Evolutionary conservation across 23 red algal species (phyloP), one percentile per base, ranked within the genome.

Genomic region (Gracilaria gracilis): DNA sequence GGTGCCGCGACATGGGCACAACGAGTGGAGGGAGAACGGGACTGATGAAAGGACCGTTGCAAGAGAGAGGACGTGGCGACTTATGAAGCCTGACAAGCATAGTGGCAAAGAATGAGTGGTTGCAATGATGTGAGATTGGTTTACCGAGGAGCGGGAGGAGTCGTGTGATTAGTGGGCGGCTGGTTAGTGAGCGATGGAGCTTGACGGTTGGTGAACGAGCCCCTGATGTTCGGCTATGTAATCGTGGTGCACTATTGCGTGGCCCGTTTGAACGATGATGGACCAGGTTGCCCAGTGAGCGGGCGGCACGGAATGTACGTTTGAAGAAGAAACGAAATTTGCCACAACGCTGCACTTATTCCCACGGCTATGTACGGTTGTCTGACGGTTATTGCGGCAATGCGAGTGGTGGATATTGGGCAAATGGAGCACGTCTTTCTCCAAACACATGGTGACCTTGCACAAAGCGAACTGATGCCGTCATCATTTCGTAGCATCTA

Each of bases 401-500:
- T 37, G 27, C 9, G 1, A 69, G 13, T 17, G 16, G 37, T 37
- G 32, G 4, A 55, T 2, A 20, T 1, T 19, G 29, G 9, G 31
- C 33, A 32, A 58, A 33, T 27, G 1, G 24, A 65, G 61, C n/a
- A 9, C 9, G 25, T 33, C 25, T 14, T 34, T 1, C 31, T 13
- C 11, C 0, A 69, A 17, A 20, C 16, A 1, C 9, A 4, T 9
- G 33, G 13, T 19, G 64, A 14, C 4, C 20, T 24, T 1, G 32
- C 37, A 34, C 4, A 32, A 34, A 69, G 37, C 32, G 1, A 69
- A 19, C 13, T 34, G 32, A 1, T 37, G 13, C 0, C 64, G 0
- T 38, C 64, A 69, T 34, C 64, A 37, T 20, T 69, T 77, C 38
- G n/a, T 28, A 8, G 72, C 72, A 37, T 77, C 72, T n/a, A 82